Evolutionary conservation across 345 rosid species (phyloP).

Genomic region (Brassica incana): DNA sequence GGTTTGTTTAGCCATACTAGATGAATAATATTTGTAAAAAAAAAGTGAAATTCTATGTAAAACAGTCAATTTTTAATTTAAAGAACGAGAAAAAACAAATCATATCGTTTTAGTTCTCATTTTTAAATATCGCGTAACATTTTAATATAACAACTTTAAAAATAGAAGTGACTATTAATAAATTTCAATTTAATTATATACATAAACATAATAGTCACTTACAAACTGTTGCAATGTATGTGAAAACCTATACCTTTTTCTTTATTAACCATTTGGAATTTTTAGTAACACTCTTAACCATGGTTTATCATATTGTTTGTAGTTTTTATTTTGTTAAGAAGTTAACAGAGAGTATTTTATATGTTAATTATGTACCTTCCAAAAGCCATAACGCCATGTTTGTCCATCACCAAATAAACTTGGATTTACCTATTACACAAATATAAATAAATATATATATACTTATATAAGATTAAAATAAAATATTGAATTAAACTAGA

Average conservation of each 20-base stretch:
- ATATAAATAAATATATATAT: not conserved
- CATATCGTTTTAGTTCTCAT: too few relatives aligned
- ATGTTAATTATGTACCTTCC: slow-evolving; percentile 3
- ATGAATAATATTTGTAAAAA: not conserved
- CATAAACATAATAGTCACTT: not conserved
- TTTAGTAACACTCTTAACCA: not conserved
- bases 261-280: not conserved
- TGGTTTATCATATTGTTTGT: not conserved
- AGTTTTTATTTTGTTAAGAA: not conserved
- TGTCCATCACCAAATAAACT: slow-evolving; percentile 15
- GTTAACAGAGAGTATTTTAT: not conserved
- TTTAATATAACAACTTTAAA: too few relatives aligned
- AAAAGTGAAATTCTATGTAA: too few relatives aligned
- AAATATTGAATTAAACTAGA: not conserved
- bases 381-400: slow-evolving; percentile 19
- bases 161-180: not conserved
- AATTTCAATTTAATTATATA: not conserved
- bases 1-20: not conserved
- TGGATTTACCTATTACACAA: slow-evolving; percentile 10
- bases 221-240: not conserved
- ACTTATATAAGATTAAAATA: not conserved
- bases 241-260: not conserved
- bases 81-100: too few relatives aligned
- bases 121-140: too few relatives aligned
- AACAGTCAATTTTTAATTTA: too few relatives aligned